Evolutionary conservation across 2,329 filamentous ascomycete genomes (phyloP).

Genomic region (Raffaelea arxii): DNA sequence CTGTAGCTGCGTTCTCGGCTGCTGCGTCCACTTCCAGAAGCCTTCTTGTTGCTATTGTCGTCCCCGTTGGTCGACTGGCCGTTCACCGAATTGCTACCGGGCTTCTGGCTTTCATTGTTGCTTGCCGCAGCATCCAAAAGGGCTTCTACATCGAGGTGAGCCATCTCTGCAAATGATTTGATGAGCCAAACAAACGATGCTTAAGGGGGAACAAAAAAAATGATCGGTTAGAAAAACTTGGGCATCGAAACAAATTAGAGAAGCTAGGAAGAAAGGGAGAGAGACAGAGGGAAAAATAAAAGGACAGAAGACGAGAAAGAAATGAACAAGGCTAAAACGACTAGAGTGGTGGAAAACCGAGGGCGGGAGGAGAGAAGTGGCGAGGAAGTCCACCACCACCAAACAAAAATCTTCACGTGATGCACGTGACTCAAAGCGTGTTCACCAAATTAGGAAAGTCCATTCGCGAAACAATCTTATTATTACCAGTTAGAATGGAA

Average conservation of each 20-base stretch:
- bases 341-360: too few species aligned
- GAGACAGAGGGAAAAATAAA: background rate
- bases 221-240: too few species aligned
- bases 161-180: slow-evolving; percentile 48
- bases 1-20: slow-evolving; percentile 1
- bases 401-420: too few species aligned
- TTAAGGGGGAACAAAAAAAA: background rate
- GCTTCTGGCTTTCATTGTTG: slow-evolving; percentile 40
- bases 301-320: background rate
- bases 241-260: slow-evolving; percentile 1
- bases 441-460: too few species aligned
- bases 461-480: background rate
- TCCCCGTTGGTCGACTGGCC: slow-evolving; percentile 8
- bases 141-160: slow-evolving; percentile 75
- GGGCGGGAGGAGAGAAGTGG: too few species aligned
- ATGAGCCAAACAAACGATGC: background rate
- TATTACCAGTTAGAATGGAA: background rate
- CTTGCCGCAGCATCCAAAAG: slow-evolving; percentile 75
- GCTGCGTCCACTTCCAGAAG: background rate
- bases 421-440: too few species aligned
- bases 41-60: slow-evolving; percentile 3
- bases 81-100: slow-evolving; percentile 23
- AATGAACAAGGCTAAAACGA: slow-evolving; percentile 1
- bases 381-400: too few species aligned
- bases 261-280: background rate